Conservation (phyloP, 345 rosid genomes). For the Combretum micranthum region DNA sequence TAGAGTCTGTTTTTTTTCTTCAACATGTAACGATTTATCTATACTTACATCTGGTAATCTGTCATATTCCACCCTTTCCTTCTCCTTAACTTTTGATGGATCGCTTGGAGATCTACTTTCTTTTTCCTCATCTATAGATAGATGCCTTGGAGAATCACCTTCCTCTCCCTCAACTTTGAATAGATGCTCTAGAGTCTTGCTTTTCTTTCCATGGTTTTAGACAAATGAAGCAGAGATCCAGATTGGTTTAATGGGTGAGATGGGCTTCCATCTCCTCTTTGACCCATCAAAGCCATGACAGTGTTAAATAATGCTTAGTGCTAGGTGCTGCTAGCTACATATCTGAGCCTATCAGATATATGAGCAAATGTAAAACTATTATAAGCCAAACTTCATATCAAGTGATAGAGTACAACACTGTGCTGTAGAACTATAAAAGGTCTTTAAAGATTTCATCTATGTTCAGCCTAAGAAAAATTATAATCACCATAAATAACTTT, state of each 20-base stretch:
- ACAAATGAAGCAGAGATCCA: slow-evolving; percentile 25
- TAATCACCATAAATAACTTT: no score
- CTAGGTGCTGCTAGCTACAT: slow-evolving; percentile 48
- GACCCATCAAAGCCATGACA: slow-evolving; percentile 76
- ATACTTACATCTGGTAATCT: slow-evolving; percentile 5
- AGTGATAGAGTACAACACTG: neutral
- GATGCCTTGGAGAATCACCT: slow-evolving; percentile 26
- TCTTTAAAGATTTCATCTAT: no score
- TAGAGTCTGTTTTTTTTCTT: slow-evolving; percentile 29
- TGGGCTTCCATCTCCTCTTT: slow-evolving; percentile 43
- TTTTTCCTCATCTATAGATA: slow-evolving; percentile 26
- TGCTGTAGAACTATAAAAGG: neutral
- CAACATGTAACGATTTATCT: slow-evolving; percentile 18
- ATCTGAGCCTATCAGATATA: slow-evolving; percentile 40
- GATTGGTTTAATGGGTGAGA: slow-evolving; percentile 27
- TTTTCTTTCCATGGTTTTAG: no score
- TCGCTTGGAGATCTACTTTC: slow-evolving; percentile 26
- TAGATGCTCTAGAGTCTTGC: slow-evolving; percentile 18
- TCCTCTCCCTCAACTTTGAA: slow-evolving; percentile 29
- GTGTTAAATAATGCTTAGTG: slow-evolving; percentile 45
- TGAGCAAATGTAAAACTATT: neutral
- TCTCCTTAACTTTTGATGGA: slow-evolving; percentile 26
- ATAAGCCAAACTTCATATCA: neutral
- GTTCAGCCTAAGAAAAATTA: no score
- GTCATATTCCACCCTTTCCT: slow-evolving; percentile 32